These are phyloP conservation scores for Eucalyptus sp. DNA, from an alignment of 345 rosid species.

Conservation along the genomic window DNA sequence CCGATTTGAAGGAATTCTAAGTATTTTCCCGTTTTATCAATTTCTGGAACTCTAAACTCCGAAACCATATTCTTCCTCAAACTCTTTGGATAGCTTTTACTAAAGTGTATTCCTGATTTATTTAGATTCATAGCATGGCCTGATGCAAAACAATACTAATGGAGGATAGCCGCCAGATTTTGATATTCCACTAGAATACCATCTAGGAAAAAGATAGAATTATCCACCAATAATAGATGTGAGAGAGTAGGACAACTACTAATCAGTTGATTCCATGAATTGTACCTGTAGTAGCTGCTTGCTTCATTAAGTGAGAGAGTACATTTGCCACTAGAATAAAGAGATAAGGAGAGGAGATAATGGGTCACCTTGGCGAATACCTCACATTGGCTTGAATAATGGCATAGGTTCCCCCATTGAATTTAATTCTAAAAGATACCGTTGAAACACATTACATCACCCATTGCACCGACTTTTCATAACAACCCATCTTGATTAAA, in stretches of 20 bases:
- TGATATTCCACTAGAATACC: fast-evolving
- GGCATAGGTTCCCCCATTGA: not conserved
- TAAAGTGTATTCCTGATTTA: fast-evolving
- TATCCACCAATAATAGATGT: too few species aligned
- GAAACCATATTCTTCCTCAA: fast-evolving
- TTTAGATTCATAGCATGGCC: fast-evolving
- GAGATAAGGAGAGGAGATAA: not conserved
- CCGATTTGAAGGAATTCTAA: too few species aligned
- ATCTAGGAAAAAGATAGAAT: too few species aligned
- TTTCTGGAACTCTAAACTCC: too few species aligned
- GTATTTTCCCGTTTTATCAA: fast-evolving
- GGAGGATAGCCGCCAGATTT: fast-evolving
- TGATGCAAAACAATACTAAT: too few species aligned
- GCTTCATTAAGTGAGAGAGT: too few species aligned
- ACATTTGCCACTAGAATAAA: too few species aligned
- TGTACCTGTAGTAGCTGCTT: fast-evolving
- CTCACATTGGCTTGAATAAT: fast-evolving
- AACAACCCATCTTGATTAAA: too few species aligned
- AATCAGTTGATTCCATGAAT: fast-evolving
- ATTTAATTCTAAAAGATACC: fast-evolving
- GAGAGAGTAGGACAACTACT: too few species aligned
- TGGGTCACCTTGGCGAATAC: fast-evolving
- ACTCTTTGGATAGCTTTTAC: fast-evolving
- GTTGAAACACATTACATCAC: not conserved
- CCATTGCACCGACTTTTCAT: not conserved